These are phyloP conservation scores for Ophiocordyceps camponoti-saundersi DNA, from an alignment of 2,329 filamentous ascomycete species.

Conservation along the genomic window DNA sequence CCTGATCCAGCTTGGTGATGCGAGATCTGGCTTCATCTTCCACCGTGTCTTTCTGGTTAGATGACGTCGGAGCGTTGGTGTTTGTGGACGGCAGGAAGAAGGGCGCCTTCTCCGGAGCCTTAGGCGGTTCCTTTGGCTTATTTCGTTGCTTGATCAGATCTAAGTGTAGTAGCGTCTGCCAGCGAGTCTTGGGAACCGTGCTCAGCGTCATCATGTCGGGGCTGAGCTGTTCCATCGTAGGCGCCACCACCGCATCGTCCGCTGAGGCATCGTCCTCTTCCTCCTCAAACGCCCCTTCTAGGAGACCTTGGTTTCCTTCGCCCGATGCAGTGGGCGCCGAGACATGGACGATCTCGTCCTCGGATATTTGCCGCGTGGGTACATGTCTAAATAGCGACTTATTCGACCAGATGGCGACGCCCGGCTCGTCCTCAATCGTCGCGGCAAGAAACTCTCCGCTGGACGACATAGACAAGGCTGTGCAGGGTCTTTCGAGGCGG, in stretches of 20 bases:
- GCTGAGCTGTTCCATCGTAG: conserved; percentile 59
- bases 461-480: conserved; percentile 68
- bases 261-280: conserved; percentile 18
- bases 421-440: conserved; percentile 63
- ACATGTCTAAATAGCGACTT: conserved; percentile 80
- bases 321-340: conserved; percentile 61
- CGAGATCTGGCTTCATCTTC: conserved; percentile 38
- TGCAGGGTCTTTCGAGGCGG: conserved; percentile 61
- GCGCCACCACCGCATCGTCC: conserved; percentile 36
- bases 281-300: conserved; percentile 60
- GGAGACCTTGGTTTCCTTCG: conserved; percentile 57
- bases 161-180: conserved; percentile 87
- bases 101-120: conserved; percentile 81
- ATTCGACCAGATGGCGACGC: conserved; percentile 94
- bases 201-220: conserved; percentile 75
- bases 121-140: conserved; percentile 82
- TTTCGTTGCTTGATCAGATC: conserved; percentile 89
- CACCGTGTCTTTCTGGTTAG: conserved; percentile 14
- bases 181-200: conserved; percentile 74
- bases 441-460: conserved; percentile 94
- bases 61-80: conserved; percentile 24
- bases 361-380: conserved; percentile 68
- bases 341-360: conserved; percentile 51
- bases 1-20: conserved; percentile 50
- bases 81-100: conserved; percentile 71